These are phyloP conservation scores for Oleoguttula mirabilis DNA, from an alignment of 495 filamentous ascomycete genomes.

Conservation along the genomic window DNA sequence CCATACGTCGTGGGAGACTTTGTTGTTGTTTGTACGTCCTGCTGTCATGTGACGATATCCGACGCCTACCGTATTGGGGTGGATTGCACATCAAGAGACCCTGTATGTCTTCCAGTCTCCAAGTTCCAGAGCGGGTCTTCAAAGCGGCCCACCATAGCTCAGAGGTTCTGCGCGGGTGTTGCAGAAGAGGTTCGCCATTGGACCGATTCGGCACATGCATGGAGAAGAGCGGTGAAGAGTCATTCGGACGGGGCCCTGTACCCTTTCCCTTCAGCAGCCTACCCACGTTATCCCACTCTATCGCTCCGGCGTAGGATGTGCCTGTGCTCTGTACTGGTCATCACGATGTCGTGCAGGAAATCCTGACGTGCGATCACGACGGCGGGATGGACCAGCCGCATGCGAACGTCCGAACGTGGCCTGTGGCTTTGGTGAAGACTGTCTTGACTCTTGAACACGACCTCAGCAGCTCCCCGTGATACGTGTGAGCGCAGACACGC, in stretches of 20 bases:
- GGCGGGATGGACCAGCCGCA: not conserved
- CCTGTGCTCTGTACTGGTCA: too few species aligned
- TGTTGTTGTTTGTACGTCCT: too few species aligned
- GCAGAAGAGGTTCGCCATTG: slow-evolving; percentile 1
- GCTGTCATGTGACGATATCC: not conserved
- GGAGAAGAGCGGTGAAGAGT: slow-evolving; percentile 7
- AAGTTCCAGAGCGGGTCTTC: not conserved
- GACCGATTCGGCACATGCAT: not conserved
- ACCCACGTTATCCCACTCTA: not conserved
- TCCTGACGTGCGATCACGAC: too few species aligned
- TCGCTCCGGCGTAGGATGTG: too few species aligned
- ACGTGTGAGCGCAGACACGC: too few species aligned
- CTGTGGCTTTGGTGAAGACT: not conserved
- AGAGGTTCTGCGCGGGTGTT: not conserved
- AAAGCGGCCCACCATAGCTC: not conserved
- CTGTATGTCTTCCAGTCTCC: not conserved
- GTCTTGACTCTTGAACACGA: too few species aligned
- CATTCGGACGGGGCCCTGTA: not conserved
- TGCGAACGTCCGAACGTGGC: not conserved
- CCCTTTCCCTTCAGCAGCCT: not conserved
- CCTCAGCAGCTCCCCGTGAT: too few species aligned
- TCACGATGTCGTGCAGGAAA: too few species aligned
- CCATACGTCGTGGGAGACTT: too few species aligned
- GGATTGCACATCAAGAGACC: not conserved
- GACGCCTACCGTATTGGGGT: not conserved